These are phyloP conservation scores for Penicillium polonicum DNA, from an alignment of 2,329 filamentous ascomycete species.

Conservation along the genomic window DNA sequence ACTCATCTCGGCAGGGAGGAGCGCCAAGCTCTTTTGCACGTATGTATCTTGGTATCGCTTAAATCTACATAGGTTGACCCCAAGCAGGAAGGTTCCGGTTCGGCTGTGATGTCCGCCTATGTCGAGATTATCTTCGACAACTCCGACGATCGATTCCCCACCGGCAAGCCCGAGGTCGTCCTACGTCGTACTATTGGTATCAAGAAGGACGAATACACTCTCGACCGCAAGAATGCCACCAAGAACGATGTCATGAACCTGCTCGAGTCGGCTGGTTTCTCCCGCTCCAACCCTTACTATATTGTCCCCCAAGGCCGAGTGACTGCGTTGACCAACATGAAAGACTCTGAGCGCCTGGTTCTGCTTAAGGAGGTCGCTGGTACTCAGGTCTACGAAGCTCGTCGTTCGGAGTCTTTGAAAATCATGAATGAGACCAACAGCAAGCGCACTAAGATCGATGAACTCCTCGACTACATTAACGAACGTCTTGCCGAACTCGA, in stretches of 20 bases:
- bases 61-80: slow-evolving; percentile 20
- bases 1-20: slow-evolving; percentile 94
- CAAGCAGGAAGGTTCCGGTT: slow-evolving; percentile 80
- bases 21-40: slow-evolving; percentile 88
- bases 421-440: slow-evolving; percentile 97
- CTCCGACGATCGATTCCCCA: slow-evolving; percentile 90
- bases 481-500: slow-evolving; percentile 85
- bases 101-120: slow-evolving; percentile 98
- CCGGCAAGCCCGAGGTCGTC: slow-evolving; percentile 84
- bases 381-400: slow-evolving; percentile 93
- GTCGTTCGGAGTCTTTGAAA: slow-evolving; percentile 86
- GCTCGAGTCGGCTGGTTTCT: slow-evolving; percentile 93
- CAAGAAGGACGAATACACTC: slow-evolving; percentile 98
- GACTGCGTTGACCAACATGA: slow-evolving; percentile 97
- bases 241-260: slow-evolving; percentile 94
- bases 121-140: slow-evolving; percentile 99
- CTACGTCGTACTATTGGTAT: slow-evolving; percentile 90
- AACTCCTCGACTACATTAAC: slow-evolving; percentile 86
- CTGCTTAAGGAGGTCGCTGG: slow-evolving; percentile 97
- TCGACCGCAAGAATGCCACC: slow-evolving; percentile 94
- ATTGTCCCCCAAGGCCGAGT: slow-evolving; percentile 97
- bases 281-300: slow-evolving; percentile 96
- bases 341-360: slow-evolving; percentile 84
- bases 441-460: slow-evolving; percentile 92
- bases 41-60: slow-evolving; percentile 32